Conservation (phyloP, 768 basidiomycete genomes). For the Hemileccinum impolitum region DNA sequence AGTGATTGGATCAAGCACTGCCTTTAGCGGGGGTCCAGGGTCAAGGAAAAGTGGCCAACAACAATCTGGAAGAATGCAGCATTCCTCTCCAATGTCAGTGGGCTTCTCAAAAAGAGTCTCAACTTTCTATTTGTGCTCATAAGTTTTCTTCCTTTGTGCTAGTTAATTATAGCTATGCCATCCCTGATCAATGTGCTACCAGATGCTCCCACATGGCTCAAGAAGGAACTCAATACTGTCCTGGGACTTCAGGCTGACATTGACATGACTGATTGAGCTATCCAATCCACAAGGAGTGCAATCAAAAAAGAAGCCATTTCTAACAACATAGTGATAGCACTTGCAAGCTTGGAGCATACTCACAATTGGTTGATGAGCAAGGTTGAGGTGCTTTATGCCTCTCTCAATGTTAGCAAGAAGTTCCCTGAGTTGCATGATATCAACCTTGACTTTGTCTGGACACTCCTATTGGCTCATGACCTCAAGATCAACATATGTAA, state of each 20-base stretch:
- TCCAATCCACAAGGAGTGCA: conserved; percentile 9
- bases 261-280: conserved; percentile 17
- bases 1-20: conserved; percentile 32
- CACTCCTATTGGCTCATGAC: background rate
- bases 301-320: conserved; percentile 3
- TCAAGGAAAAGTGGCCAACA: conserved; percentile 11
- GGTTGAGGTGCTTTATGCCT: background rate
- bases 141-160: too few species aligned
- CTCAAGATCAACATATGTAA: conserved; percentile 5
- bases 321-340: conserved; percentile 14
- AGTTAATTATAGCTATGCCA: background rate
- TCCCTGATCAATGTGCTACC: too few species aligned
- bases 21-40: conserved; percentile 12
- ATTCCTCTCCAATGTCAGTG: conserved; percentile 17
- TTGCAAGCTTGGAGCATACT: background rate
- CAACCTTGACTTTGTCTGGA: background rate
- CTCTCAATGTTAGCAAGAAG: background rate
- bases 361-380: background rate
- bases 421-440: background rate
- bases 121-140: conserved; percentile 7
- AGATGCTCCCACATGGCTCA: conserved; percentile 2
- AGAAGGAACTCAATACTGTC: conserved; percentile 6
- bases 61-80: too few species aligned
- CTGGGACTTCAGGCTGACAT: background rate
- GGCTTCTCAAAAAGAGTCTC: background rate